These are phyloP conservation scores for Mytilinidion resinicola DNA, from an alignment of 495 filamentous ascomycete species.

Conservation along the genomic window DNA sequence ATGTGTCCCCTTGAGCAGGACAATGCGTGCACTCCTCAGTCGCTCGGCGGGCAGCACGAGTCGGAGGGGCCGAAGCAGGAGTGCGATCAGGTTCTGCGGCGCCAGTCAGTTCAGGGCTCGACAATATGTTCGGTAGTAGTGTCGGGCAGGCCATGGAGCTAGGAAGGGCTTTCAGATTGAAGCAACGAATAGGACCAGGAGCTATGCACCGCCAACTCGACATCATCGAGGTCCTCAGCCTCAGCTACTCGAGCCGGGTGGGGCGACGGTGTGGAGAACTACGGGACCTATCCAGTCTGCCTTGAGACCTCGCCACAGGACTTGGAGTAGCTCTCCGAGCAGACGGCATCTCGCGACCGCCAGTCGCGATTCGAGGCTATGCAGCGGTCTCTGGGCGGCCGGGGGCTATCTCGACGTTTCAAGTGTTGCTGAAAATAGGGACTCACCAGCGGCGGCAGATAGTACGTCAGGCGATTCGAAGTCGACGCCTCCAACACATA, in stretches of 20 bases:
- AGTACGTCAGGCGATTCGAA: constrained; percentile 39
- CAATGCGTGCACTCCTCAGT: constrained; percentile 66
- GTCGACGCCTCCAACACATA: constrained; percentile 39
- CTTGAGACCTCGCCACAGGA: no score
- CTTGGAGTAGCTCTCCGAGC: no score
- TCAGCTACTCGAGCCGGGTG: no score
- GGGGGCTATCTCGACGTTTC: constrained; percentile 23
- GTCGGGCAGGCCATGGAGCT: background rate
- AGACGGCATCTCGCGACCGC: no score
- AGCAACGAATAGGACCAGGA: background rate
- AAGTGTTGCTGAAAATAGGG: constrained; percentile 16
- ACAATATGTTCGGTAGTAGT: background rate
- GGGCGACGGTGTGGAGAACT: no score
- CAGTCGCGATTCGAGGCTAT: constrained; percentile 11
- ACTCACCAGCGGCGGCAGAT: constrained; percentile 39
- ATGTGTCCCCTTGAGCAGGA: constrained; percentile 68
- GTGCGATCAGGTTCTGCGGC: constrained; percentile 70
- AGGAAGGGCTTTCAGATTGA: background rate
- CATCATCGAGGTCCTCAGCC: no score
- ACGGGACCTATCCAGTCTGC: no score
- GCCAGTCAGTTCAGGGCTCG: constrained; percentile 32
- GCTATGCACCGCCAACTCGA: background rate
- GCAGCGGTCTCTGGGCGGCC: constrained; percentile 6
- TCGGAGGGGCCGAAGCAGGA: constrained; percentile 78
- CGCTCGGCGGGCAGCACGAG: constrained; percentile 65